Evolutionary conservation across 257 asterid genomes (phyloP).

Genomic region (Lithospermum erythrorhizon): DNA sequence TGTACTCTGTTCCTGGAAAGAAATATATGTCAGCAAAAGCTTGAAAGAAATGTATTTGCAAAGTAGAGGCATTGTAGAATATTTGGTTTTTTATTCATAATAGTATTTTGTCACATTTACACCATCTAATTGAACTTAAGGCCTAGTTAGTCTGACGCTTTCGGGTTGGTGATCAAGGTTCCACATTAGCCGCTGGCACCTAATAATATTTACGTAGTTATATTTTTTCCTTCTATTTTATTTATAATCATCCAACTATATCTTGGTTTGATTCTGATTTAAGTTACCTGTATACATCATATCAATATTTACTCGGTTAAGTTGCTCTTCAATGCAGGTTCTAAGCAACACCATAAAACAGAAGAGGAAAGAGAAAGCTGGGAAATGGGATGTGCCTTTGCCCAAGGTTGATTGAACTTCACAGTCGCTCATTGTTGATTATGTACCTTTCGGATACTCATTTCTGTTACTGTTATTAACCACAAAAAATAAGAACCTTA

Average conservation of each 20-base stretch:
- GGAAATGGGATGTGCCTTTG: slow-evolving; percentile 97
- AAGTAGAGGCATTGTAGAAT: no score
- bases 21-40: no score
- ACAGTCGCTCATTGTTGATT: not conserved
- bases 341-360: slow-evolving; percentile 94
- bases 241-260: not conserved
- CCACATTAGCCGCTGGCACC: not conserved
- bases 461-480: no score
- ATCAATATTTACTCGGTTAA: not conserved
- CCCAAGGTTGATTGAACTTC: slow-evolving; percentile 52
- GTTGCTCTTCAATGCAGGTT: slow-evolving; percentile 27
- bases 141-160: not conserved
- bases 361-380: slow-evolving; percentile 94
- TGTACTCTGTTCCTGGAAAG: no score
- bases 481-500: no score
- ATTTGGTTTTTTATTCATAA: no score
- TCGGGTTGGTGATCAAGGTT: not conserved
- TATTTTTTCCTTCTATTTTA: not conserved
- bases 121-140: no score
- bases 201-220: not conserved
- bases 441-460: not conserved
- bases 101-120: no score
- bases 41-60: no score
- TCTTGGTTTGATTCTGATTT: not conserved
- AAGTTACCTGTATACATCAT: not conserved